Evolutionary conservation across 305 asterid species (phyloP), one percentile per base, ranked within the genome.

Genomic region (Petunia hybrid): DNA sequence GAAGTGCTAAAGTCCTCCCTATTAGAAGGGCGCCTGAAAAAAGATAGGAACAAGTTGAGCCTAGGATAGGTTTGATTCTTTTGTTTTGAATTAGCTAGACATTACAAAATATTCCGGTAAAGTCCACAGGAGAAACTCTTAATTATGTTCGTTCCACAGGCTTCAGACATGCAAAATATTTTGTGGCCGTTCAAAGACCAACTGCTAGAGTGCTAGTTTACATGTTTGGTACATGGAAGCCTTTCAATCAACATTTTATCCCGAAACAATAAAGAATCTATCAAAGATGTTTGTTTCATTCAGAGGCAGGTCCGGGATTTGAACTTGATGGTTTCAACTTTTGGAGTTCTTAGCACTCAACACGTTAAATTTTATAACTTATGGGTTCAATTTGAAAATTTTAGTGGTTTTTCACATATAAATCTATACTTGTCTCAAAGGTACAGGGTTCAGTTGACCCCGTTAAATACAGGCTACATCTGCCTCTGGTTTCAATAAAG

Each of bases 1-100:
- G 91, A 69, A 94, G 94, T 80, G 97, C 97, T 68, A 90, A 1
- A 16, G 98, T 92, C 90, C 99, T 90, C 81, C 89, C 95, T 40
- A 92, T 91, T 83, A 95, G 80, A 83, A 92, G 94, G n/a, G 90
- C 92, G 69, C 99, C 99, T 95, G 88, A 68, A 77, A 85, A 87
- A 82, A 68, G 80, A 83, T 66, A 79, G 55, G 81, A 64, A 82
- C 67, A 81, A 74, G 35, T 40, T 66, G 62, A 43, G 65, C 42
- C 69, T 67, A 51, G 60, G 82, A 82, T 13, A 5, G 1, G 36
- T 53, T n/a, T 38, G 64, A 74, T 74, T 8, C 13, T 74, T 74
- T 36, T 36, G 4, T 53, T 53, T 53, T 36, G 64, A 14, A 36
- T 13, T 36, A 7, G 5, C 1, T 6, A 13, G 43, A n/a, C n/a